Percentiles rank a stretch among this genome's conserved stretches.
phyloP scores from a whole-genome alignment of 257 asterid genomes.

The Cinchona pubescens region DNA sequence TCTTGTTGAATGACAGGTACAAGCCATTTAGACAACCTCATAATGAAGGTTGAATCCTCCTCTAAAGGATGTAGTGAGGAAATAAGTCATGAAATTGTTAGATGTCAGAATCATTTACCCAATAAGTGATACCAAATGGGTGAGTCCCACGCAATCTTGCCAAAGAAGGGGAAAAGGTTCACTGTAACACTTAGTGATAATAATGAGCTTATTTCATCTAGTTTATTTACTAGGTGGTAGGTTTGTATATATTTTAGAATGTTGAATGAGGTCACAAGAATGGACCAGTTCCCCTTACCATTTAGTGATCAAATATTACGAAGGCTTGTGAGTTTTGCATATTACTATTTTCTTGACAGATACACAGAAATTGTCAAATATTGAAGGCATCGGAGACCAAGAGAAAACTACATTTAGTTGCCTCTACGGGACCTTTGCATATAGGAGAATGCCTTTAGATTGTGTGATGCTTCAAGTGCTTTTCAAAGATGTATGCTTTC shows the following conservation, averaged over 20 bases:
- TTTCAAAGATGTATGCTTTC: too few species aligned
- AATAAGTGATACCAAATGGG: background rate
- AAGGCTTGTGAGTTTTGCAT: background rate
- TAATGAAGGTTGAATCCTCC: background rate
- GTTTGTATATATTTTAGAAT: background rate
- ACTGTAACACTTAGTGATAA: background rate
- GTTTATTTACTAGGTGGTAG: background rate
- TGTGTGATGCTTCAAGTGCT: too few species aligned
- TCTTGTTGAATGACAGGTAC: too few species aligned
- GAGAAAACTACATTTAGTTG: too few species aligned
- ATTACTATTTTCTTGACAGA: too few species aligned
- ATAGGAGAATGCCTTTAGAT: too few species aligned
- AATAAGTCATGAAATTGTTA: background rate
- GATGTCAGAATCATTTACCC: conserved; percentile 1
- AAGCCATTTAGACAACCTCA: background rate
- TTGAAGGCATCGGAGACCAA: too few species aligned
- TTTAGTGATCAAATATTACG: background rate
- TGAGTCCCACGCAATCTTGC: background rate
- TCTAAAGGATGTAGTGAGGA: background rate
- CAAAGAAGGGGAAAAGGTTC: background rate
- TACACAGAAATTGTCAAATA: too few species aligned
- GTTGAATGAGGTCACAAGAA: background rate
- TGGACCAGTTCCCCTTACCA: background rate
- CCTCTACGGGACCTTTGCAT: too few species aligned
- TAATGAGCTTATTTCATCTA: background rate